These are phyloP conservation scores for Penicillium polonicum DNA, from an alignment of 2,329 filamentous ascomycete species.

Conservation along the genomic window DNA sequence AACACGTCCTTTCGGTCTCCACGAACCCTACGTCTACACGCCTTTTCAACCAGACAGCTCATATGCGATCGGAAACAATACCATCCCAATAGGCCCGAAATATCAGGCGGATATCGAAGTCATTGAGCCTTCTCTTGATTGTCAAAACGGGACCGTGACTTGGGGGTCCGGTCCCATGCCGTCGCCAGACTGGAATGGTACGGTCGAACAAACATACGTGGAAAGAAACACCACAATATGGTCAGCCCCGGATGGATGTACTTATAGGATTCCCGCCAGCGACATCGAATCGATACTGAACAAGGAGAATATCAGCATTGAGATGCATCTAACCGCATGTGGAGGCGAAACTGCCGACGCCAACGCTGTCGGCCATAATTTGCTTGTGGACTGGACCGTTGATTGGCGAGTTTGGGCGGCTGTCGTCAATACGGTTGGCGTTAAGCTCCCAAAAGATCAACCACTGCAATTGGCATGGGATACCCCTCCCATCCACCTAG, in stretches of 20 bases:
- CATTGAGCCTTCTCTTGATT: not conserved
- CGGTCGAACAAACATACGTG: not conserved
- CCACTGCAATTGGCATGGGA: not conserved
- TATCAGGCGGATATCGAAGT: not conserved
- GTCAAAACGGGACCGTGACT: not conserved
- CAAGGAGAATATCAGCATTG: not conserved
- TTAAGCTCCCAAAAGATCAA: not conserved
- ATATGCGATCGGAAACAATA: not conserved
- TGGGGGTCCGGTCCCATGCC: not conserved
- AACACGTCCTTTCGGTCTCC: conserved; percentile 1
- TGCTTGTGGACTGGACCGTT: not conserved
- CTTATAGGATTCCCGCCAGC: not conserved
- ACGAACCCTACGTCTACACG: not conserved
- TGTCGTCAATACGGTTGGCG: not conserved
- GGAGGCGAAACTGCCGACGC: not conserved
- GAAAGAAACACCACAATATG: not conserved
- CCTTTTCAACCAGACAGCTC: not conserved
- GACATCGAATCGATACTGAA: not conserved
- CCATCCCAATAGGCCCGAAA: not conserved
- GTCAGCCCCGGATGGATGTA: not conserved
- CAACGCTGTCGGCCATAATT: not conserved
- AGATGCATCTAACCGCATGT: not conserved
- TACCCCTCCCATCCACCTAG: not conserved
- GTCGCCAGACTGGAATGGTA: not conserved
- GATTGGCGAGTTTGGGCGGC: conserved; percentile 3